Base-by-base conservation (phyloP, 2,329 filamentous ascomycete species). In the Diaporthe sp. region DNA sequence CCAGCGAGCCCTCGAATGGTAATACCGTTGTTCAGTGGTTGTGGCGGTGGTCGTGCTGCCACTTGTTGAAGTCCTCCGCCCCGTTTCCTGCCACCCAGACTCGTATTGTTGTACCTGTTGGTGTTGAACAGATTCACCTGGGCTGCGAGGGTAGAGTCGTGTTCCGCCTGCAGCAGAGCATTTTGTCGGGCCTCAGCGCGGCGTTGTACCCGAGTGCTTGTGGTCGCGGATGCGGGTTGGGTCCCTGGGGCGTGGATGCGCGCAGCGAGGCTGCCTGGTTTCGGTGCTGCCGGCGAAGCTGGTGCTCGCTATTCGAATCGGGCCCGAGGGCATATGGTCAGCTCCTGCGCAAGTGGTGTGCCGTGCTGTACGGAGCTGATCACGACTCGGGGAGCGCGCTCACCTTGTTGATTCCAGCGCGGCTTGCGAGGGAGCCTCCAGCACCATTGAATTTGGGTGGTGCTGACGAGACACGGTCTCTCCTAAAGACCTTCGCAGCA, bases 401-500 rank as follows among this genome's bases (percentile, higher is more conserved):
- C 86, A 92, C 92, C 90, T 95, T 95, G 79, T 90, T 91, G 66
- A 95, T 87, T 51, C 94, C 93, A 74, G 93, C 91, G 81, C 93
- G 90, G 83, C 92, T 94, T 72, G 93, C 91, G 68, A 95, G 88
- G 4, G 90, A 90, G 79, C 91, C 86, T 69, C 88, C 85, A 68
- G 81, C 79, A 73, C 81, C 81, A 75, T 84, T 81, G 73, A 85
- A 80, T 74, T 83, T 88, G 9, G 89, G 88, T 51, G 92, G 85
- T 17, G 85, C 88, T 79, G 89, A 92, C 70, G 88, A 83, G 44
- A 87, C 84, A 77, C 92, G 90, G 80, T 90, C 89, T 77, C 84
- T 86, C 78, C 90, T 90, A 78, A 96, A 92, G 80, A 96, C 94
- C 80, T 90, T 88, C 78, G 93, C 88, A 42, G 94, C 94, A n/a